Evolutionary conservation across 2,329 filamentous ascomycete species (phyloP), one percentile per base, ranked within the genome.

Genomic region (Penicillium sp.): DNA sequence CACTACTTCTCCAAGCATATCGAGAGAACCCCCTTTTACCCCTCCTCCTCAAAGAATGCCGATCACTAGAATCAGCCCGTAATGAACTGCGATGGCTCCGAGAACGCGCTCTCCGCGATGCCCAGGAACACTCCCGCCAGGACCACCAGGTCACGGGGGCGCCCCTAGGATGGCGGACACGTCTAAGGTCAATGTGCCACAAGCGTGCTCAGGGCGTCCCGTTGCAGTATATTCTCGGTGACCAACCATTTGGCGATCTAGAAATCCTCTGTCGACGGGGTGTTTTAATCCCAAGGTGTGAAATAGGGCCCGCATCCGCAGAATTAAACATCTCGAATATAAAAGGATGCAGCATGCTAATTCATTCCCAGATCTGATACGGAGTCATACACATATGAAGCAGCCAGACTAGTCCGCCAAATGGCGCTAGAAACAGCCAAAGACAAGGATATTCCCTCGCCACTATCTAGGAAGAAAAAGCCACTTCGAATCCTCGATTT

Each of bases 211-310:
- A 67, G n/a, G 92, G 92, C 1, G 85, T 88, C 60, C 95, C 95
- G 1, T 78, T 99, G 37, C 95, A 98, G 75, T 98, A 98, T 73
- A 83, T 98, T 25, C 80, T 99, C 1, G 93, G 93, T 3, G 88
- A 88, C 5, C 93, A 97, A 74, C 95, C 90, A 1, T 98, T 99
- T 77, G 94, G 93, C 0, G 80, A 86, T 4, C 78, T 98, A 16
- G 89, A 97, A 45, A 89, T 99, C 49, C 78, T 83, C 57, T 97
- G 93, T 72, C 82, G 81, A 30, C 85, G 82, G 11, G 91, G 91
- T 2, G 93, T 98, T 5, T 80, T 99, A 59, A 96, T 98, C 65
- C 95, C 95, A 38, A 85, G 94, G 76, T 78, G 58, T 51, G 65
- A 45, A 25, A 16, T 7, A 19, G 14, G 14, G 14, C 11, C 30